Percentiles rank a stretch among this genome's conserved stretches.
Conservation (phyloP, 2,329 filamentous ascomycete species). For the Cladophialophora bantiana region DNA sequence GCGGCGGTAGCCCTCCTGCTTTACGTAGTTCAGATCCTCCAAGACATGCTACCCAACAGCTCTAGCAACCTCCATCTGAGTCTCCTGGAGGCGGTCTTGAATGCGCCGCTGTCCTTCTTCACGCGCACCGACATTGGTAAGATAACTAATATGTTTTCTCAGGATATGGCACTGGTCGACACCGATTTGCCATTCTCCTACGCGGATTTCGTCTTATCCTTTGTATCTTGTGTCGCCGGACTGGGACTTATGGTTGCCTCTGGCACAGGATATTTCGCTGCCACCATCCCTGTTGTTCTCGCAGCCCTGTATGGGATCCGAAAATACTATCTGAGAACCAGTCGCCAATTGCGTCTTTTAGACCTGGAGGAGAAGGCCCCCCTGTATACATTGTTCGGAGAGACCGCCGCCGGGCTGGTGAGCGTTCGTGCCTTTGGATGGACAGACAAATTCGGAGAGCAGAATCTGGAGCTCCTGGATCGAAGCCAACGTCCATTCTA, state of each 20-base stretch:
- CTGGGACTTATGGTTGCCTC: slow-evolving; percentile 58
- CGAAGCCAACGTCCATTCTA: slow-evolving; percentile 65
- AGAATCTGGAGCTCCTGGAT: slow-evolving; percentile 59
- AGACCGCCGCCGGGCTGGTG: slow-evolving; percentile 62
- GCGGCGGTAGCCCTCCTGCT: slow-evolving; percentile 17
- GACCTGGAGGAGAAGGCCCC: slow-evolving; percentile 69
- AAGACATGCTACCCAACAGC: slow-evolving; percentile 62
- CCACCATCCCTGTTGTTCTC: slow-evolving; percentile 60
- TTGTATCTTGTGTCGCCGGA: slow-evolving; percentile 52
- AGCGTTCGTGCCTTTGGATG: slow-evolving; percentile 66
- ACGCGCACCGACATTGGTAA: slow-evolving; percentile 51
- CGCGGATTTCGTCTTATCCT: slow-evolving; percentile 41
- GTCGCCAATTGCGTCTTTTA: slow-evolving; percentile 65
- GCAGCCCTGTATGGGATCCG: slow-evolving; percentile 60
- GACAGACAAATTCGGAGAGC: slow-evolving; percentile 53
- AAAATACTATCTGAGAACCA: slow-evolving; percentile 66
- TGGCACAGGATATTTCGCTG: slow-evolving; percentile 55
- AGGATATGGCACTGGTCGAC: slow-evolving; percentile 54
- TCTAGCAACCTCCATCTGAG: slow-evolving; percentile 58
- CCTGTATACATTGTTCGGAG: slow-evolving; percentile 64
- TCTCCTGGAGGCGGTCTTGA: slow-evolving; percentile 58
- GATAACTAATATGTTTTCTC: slow-evolving; percentile 54
- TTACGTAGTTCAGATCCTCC: slow-evolving; percentile 55
- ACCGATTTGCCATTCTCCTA: slow-evolving; percentile 52
- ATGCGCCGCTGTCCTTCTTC: slow-evolving; percentile 54